Evolutionary conservation across 768 basidiomycete genomes (phyloP).

Genomic region (Daedalea quercina): DNA sequence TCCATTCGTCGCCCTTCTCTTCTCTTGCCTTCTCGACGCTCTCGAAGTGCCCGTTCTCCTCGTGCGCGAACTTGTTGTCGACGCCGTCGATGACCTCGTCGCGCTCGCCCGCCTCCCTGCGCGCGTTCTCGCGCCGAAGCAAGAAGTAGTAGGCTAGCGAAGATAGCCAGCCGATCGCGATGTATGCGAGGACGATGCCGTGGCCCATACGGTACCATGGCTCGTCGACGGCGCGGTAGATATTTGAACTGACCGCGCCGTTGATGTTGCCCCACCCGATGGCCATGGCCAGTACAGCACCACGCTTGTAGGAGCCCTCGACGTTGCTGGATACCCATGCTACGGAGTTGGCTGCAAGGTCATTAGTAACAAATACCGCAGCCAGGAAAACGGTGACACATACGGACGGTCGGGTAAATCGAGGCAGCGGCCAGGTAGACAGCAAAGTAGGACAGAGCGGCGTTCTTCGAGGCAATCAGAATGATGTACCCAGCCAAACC

Average conservation of each 20-base stretch:
- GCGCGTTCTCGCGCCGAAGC: constrained; percentile 52
- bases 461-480: constrained; percentile 48
- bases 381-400: constrained; percentile 13
- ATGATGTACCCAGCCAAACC: constrained; percentile 62
- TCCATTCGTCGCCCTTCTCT: constrained; percentile 68
- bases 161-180: constrained; percentile 54
- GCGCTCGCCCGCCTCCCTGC: constrained; percentile 58
- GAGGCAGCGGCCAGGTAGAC: constrained; percentile 64
- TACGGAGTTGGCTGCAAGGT: constrained; percentile 35
- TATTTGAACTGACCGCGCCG: constrained; percentile 60
- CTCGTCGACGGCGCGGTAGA: constrained; percentile 56
- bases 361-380: neutral
- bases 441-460: constrained; percentile 68
- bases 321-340: constrained; percentile 71
- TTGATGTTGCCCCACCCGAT: constrained; percentile 68
- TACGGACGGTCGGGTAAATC: constrained; percentile 43
- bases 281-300: constrained; percentile 62
- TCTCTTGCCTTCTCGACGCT: constrained; percentile 50
- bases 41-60: constrained; percentile 45
- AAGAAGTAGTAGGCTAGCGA: constrained; percentile 41
- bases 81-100: constrained; percentile 56
- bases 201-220: constrained; percentile 71
- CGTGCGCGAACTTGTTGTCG: constrained; percentile 36
- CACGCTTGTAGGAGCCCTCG: constrained; percentile 71
- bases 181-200: constrained; percentile 63